These are phyloP conservation scores for Setaria viridis DNA, from an alignment of 202 grass and related monocot genomes.

Conservation along the genomic window DNA sequence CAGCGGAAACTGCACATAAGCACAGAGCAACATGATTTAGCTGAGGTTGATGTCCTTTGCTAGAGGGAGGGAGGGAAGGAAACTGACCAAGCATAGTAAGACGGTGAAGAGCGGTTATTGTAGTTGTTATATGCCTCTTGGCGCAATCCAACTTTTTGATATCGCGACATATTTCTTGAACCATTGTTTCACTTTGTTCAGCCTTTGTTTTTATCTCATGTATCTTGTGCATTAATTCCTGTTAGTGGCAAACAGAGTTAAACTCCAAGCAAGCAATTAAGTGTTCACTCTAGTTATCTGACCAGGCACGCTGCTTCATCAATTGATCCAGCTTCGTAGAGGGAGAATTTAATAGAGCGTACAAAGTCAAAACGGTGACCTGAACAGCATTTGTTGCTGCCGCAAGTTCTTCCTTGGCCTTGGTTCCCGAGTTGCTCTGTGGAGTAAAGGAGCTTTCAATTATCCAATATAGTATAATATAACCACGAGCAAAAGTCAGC, in stretches of 20 bases:
- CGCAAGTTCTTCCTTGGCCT: slow-evolving; percentile 99
- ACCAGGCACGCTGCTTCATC: slow-evolving; percentile 6
- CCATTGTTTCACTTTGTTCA: slow-evolving; percentile 96
- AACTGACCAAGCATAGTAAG: slow-evolving; percentile 96
- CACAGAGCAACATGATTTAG: slow-evolving; percentile 17
- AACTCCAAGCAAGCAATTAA: slow-evolving; percentile 22
- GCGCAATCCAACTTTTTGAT: slow-evolving; percentile 97
- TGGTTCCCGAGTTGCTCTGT: slow-evolving; percentile 98
- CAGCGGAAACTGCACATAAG: slow-evolving; percentile 75
- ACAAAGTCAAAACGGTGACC: slow-evolving; percentile 45
- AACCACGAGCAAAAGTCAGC: neutral
- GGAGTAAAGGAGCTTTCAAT: slow-evolving; percentile 37
- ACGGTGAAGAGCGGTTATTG: slow-evolving; percentile 97
- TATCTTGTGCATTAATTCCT: slow-evolving; percentile 98
- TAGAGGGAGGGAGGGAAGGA: neutral
- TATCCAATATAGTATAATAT: slow-evolving; percentile 6
- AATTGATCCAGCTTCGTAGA: slow-evolving; percentile 12
- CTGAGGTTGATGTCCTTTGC: slow-evolving; percentile 3
- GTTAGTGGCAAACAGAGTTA: slow-evolving; percentile 46
- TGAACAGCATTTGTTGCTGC: slow-evolving; percentile 96
- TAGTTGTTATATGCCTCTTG: slow-evolving; percentile 98
- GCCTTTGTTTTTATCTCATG: slow-evolving; percentile 98
- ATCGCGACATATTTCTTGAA: slow-evolving; percentile 99
- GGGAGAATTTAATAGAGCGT: neutral
- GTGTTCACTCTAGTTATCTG: slow-evolving; percentile 19